Conservation (phyloP, 768 basidiomycete species). For the Termitomyces sp. region DNA sequence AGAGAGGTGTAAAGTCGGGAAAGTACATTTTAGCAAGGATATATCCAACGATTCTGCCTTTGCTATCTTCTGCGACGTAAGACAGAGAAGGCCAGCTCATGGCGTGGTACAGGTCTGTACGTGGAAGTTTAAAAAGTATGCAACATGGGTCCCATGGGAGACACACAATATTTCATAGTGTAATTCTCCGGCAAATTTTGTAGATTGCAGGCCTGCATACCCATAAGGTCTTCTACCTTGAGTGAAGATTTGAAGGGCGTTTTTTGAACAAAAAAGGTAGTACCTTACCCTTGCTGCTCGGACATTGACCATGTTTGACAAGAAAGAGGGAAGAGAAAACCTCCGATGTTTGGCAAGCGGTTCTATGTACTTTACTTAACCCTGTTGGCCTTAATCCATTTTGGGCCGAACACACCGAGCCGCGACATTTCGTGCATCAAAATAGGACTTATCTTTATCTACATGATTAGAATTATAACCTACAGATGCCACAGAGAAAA, state of each 20-base stretch:
- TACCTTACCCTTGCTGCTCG: slow-evolving; percentile 33
- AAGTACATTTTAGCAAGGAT: slow-evolving; percentile 90
- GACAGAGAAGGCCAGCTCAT: slow-evolving; percentile 96
- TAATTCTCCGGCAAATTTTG: slow-evolving; percentile 96
- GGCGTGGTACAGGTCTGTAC: slow-evolving; percentile 79
- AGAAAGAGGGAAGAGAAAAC: neutral
- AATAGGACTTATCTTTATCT: no score
- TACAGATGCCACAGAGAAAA: no score
- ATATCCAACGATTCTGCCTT: slow-evolving; percentile 91
- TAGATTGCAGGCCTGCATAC: slow-evolving; percentile 95
- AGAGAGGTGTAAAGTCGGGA: slow-evolving; percentile 1
- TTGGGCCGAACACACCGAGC: no score
- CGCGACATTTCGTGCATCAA: no score
- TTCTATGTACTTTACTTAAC: neutral
- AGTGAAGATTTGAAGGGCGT: neutral
- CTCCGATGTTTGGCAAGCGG: neutral
- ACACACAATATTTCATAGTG: slow-evolving; percentile 73
- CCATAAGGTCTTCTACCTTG: slow-evolving; percentile 82
- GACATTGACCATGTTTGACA: slow-evolving; percentile 32
- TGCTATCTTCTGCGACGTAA: slow-evolving; percentile 88
- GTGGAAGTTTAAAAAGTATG: slow-evolving; percentile 12
- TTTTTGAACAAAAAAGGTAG: neutral
- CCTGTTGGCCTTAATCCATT: no score
- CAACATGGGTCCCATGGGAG: neutral
- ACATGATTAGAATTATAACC: no score